Evolutionary conservation across 148 eudicot genomes (phyloP), one percentile per base, ranked within the genome.

Genomic region (Rhododendron ferrugineum): DNA sequence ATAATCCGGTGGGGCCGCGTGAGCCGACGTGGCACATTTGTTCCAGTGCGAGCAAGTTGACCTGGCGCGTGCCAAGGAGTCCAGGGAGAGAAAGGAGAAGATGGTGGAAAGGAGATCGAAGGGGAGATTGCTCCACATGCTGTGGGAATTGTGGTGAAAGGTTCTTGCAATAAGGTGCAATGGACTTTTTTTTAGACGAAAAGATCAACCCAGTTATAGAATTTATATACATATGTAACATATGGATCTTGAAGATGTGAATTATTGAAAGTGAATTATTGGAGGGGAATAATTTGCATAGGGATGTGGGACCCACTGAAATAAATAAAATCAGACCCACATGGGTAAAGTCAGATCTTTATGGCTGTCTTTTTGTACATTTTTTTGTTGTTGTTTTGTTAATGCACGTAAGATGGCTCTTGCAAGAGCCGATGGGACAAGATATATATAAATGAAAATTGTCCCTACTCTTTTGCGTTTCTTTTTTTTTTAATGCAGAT

Each of bases 91-190:
- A 80, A 84, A 87, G 88, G 92, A 91, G 90, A 93, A 90, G 85
- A 93, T 87, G 85, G 76, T 87, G 82, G 91, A 68, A 75, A 93
- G 79, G 85, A 91, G 86, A 88, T 93, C 95, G 79, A 47, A 83
- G 47, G 93, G 92, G 34, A 90, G 90, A 50, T 86, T 88, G 86
- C 83, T 91, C 95, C 95, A 91, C 95, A 92, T 91, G 46, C 20
- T 44, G 46, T 52, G 46, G 68, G 2, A 64, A 20, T 36, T 85
- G 50, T 18, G 73, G 73, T 66, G 73, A 50, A 75, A 73, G 26
- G 54, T 40, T 74, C 6, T 84, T 54, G 72, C 81, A 15, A 3
- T 5, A 54, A 52, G 37, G 40, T 30, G 23, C 18, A 44, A 46
- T 46, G 22, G 26, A 84, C n/a, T 30, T 34, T 34, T 34, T 34